Evolutionary conservation across 345 rosid genomes (phyloP), one percentile per base, ranked within the genome.

Genomic region (Excoecaria agallocha): DNA sequence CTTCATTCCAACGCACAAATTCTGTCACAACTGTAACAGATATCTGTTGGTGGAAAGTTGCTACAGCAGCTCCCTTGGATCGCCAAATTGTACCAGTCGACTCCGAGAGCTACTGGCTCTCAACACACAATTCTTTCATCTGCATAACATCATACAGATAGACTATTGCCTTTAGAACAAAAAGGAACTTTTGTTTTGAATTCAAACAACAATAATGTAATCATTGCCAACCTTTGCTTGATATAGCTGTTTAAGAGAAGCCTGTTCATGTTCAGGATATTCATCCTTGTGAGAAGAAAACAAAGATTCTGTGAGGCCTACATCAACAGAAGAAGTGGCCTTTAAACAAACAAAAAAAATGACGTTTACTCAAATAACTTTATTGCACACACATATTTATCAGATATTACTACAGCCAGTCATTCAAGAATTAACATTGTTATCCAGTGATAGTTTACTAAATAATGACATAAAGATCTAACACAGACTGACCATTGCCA

Each of bases 1-100:
- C 99, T 85, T 95, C 99, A 80, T 93, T 95, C 99, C 98, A 95
- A 51, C 91, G 89, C 69, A 89, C 94, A 86, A 95, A 91, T 85
- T 93, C 99, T 30, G 97, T 93, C 81, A 90, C 99, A 80, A 89
- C 96, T n/a, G 97, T 90, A 70, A 95, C 98, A 82, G 99, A 90
- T 84, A 93, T 91, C 85, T 93, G 94, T 81, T 87, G 96, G 64
- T 83, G 92, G 39, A 91, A 89, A 82, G 94, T 85, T 75, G 97
- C 80, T 61, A 91, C 81, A 52, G 99, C 83, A 81, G 93, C 91
- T 74, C 97, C 99, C 79, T 77, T 96, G 70, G 98, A 90, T 38
- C 96, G 97, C 58, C 98, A 98, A 81, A 93, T 86, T 56, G 98
- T 84, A 59, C 98, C 97, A 70, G 90, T 80, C 84, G 96, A 88